phyloP scores from a whole-genome alignment of 148 eudicot genomes.

The Fallopia convolvulus region DNA sequence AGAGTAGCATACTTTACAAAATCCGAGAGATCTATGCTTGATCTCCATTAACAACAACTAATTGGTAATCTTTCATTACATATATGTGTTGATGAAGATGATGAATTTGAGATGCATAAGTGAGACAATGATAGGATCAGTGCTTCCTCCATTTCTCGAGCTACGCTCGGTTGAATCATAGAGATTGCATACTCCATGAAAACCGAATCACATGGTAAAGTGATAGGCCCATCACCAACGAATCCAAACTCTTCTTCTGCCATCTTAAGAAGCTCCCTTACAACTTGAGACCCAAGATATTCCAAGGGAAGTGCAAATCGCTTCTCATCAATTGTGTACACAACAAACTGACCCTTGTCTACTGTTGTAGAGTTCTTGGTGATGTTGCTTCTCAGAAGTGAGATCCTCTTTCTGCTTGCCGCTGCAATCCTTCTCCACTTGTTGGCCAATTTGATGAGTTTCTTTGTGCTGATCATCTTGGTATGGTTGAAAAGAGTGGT shows the following conservation, averaged over 20 bases:
- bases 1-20: slow-evolving; percentile 1
- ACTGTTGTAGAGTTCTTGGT: background rate
- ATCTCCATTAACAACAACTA: background rate
- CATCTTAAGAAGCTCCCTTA: background rate
- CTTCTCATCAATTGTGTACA: slow-evolving; percentile 7
- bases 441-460: background rate
- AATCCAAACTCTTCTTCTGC: slow-evolving; percentile 15
- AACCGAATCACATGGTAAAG: slow-evolving; percentile 9
- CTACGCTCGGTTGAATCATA: background rate
- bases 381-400: background rate
- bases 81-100: background rate
- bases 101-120: background rate
- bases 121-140: background rate
- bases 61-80: background rate
- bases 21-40: background rate
- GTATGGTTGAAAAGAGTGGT: background rate
- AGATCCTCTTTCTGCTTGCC: slow-evolving; percentile 9
- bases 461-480: slow-evolving; percentile 7
- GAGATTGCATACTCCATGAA: slow-evolving; percentile 12
- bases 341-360: slow-evolving; percentile 8
- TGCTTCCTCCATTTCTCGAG: slow-evolving; percentile 1
- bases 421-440: background rate
- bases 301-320: slow-evolving; percentile 12
- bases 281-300: background rate
- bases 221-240: background rate